phyloP scores from a whole-genome alignment of 75 land plant species.

The Pinus taeda region DNA sequence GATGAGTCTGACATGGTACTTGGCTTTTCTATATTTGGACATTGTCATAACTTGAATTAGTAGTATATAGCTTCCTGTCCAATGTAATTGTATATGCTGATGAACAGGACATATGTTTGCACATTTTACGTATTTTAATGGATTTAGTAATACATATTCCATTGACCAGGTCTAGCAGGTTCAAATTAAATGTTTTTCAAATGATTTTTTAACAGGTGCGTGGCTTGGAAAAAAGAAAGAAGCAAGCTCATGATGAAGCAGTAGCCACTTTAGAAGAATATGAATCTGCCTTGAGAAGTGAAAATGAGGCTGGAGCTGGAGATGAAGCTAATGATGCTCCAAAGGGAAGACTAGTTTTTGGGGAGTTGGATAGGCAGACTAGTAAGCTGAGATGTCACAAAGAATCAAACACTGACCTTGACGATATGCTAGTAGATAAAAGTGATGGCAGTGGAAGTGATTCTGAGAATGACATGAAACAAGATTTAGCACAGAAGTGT shows the following conservation, averaged over 20 bases:
- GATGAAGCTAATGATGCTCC: slow-evolving; percentile 1
- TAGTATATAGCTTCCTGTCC: neutral
- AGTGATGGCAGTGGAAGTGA: slow-evolving; percentile 44
- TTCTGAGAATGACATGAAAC: neutral
- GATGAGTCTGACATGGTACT: neutral
- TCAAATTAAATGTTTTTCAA: neutral
- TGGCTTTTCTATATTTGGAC: neutral
- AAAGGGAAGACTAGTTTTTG: slow-evolving; percentile 74
- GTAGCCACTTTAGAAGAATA: slow-evolving; percentile 66
- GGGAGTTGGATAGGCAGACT: slow-evolving; percentile 18
- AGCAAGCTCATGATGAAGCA: slow-evolving; percentile 71
- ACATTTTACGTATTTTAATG: neutral
- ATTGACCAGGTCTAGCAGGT: neutral
- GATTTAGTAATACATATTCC: neutral
- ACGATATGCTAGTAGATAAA: slow-evolving; percentile 16
- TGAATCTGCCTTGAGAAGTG: slow-evolving; percentile 33
- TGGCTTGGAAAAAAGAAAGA: slow-evolving; percentile 65
- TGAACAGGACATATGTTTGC: neutral
- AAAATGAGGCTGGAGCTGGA: slow-evolving; percentile 19
- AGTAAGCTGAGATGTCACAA: neutral
- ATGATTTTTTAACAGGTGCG: slow-evolving; percentile 48
- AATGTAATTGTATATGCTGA: neutral
- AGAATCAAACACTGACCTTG: slow-evolving; percentile 12
- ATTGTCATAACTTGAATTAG: neutral
- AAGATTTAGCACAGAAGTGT: neutral